These are phyloP conservation scores for Takashimella koratensis DNA, from an alignment of 1,284 basidiomycete species.

Conservation along the genomic window DNA sequence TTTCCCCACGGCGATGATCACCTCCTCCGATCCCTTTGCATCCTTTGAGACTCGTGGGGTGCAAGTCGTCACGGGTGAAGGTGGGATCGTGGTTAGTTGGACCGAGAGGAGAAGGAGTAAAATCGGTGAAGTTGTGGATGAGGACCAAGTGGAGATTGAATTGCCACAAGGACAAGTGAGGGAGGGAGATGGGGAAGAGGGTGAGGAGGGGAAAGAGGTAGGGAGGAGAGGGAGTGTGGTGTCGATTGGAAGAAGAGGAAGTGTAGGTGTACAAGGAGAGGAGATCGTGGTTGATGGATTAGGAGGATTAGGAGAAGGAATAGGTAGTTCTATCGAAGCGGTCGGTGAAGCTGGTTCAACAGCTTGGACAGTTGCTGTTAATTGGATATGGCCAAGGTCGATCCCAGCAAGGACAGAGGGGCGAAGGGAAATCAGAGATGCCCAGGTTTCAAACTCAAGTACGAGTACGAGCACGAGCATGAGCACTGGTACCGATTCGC, in stretches of 20 bases:
- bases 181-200: not conserved
- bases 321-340: not conserved
- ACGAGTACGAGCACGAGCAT: too few relatives aligned
- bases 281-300: not conserved
- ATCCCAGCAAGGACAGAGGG: too few relatives aligned
- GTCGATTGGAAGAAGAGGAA: not conserved
- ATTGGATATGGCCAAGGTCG: not conserved
- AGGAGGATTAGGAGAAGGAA: not conserved
- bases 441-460: too few relatives aligned
- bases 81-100: not conserved
- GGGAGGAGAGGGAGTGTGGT: not conserved
- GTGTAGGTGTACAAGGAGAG: too few relatives aligned
- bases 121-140: not conserved
- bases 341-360: not conserved
- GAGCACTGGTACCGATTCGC: too few relatives aligned
- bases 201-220: not conserved
- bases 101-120: constrained; percentile 1
- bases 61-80: constrained; percentile 54
- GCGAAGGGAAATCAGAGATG: too few relatives aligned
- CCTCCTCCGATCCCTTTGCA: constrained; percentile 64
- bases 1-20: constrained; percentile 72
- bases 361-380: not conserved
- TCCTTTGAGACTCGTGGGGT: constrained; percentile 59
- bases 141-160: not conserved
- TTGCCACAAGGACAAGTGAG: too few relatives aligned